A percentile compares a stretch with the other conserved stretches of the same genome.
Conservation (phyloP, 2,329 filamentous ascomycete genomes). For the Ceratocystis papillata region DNA sequence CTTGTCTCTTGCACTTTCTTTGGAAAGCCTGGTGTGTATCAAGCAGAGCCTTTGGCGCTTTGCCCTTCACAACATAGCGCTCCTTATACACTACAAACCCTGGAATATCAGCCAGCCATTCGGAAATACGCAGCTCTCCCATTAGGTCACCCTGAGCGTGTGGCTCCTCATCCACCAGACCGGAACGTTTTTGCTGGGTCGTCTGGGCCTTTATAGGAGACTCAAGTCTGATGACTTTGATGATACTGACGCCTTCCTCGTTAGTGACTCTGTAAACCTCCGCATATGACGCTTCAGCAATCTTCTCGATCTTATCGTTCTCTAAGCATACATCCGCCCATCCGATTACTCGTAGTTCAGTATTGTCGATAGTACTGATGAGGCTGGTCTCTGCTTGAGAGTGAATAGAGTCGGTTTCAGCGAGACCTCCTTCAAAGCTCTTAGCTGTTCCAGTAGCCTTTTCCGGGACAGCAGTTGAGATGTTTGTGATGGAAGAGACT, state of each 20-base stretch:
- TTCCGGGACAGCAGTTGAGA: not conserved
- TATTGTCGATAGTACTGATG: slow-evolving; percentile 22
- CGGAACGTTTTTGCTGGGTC: slow-evolving; percentile 43
- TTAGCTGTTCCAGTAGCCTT: not conserved
- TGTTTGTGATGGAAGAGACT: not conserved
- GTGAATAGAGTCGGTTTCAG: not conserved
- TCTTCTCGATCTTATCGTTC: slow-evolving; percentile 47
- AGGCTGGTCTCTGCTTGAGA: slow-evolving; percentile 13
- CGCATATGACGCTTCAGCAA: slow-evolving; percentile 56
- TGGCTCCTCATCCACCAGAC: slow-evolving; percentile 49
- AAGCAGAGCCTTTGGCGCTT: slow-evolving; percentile 42
- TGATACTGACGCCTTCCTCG: slow-evolving; percentile 49
- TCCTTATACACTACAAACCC: slow-evolving; percentile 58
- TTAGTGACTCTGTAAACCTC: slow-evolving; percentile 55
- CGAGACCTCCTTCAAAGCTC: not conserved
- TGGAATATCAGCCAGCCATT: slow-evolving; percentile 52
- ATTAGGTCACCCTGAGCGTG: slow-evolving; percentile 44
- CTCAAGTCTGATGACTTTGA: slow-evolving; percentile 51
- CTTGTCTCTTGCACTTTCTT: slow-evolving; percentile 42
- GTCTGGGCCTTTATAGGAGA: slow-evolving; percentile 50
- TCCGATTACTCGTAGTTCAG: slow-evolving; percentile 36
- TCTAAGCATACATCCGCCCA: slow-evolving; percentile 50
- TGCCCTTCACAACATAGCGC: slow-evolving; percentile 48
- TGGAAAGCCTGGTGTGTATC: slow-evolving; percentile 52
- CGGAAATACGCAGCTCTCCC: slow-evolving; percentile 52